Base-by-base conservation (phyloP, 2,329 filamentous ascomycete species). In the Aspergillus brunneoviolaceus region DNA sequence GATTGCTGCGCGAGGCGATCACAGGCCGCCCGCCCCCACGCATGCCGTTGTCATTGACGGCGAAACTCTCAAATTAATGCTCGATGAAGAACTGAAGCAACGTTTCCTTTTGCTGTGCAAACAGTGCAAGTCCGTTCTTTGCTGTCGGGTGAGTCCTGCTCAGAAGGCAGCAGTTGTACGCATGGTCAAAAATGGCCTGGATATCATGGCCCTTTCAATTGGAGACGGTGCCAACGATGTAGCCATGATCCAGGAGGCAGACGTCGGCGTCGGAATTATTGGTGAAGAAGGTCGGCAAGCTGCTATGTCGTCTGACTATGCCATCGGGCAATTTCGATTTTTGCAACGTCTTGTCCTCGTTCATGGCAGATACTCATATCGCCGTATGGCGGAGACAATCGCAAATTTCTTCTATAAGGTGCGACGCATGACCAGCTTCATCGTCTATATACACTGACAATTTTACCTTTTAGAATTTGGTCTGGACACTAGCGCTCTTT, bases 331-430 rank as follows among this genome's bases (percentile, higher is more conserved):
- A 76, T 97, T 97, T 81, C 86, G 92, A 47, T 97, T 91, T 79
- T 81, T 97, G 55, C 89, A 92, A 69, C 84, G 93, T 57, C 82
- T 97, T 62, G 85, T 97, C 31, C 84, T 97, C 21, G 92, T 97
- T 4, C 93, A 97, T 73, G 93, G 93, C 60, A 87, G 93, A 60
- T 97, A 93, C 91, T 96, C 92, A n/a, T 99, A 99, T 79, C 87
- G 94, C 56, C 87, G 95, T 69, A 81, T 99, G 74, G 92, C 89
- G 31, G 95, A 99, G 80, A 91, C 89, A 51, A 97, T 96, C 70
- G 92, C 92, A 75, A 99, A 99, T 76, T 99, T 99, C 84, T 99
- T 99, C 82, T 99, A 98, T 86, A 99, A 99, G 81, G 85, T 87
- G 74, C 71, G 79, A 3, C n/a, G 10, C 21, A 9, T 64, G 50